Evolutionary conservation across 1,284 basidiomycete genomes (phyloP).

Genomic region (Marasmius fiardii): DNA sequence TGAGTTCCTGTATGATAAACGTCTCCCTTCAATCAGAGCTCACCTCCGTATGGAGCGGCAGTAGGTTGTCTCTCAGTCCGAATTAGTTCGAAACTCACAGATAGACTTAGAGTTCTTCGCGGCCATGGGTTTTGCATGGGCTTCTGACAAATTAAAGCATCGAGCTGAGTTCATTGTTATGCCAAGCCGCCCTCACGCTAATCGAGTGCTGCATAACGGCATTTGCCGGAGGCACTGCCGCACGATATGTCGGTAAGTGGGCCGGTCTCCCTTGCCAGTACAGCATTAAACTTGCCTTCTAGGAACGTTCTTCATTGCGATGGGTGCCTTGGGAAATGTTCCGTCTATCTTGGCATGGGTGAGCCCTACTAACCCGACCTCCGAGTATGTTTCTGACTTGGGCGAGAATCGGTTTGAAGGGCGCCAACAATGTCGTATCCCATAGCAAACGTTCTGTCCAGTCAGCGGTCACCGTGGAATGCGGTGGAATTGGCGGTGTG

Average conservation of each 20-base stretch:
- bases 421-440: constrained; percentile 37
- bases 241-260: too few species aligned
- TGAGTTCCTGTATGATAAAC: background rate
- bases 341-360: constrained; percentile 42
- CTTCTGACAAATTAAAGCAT: constrained; percentile 37
- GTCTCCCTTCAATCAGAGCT: background rate
- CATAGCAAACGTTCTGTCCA: constrained; percentile 31
- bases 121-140: constrained; percentile 35
- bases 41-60: background rate
- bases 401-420: constrained; percentile 20
- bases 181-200: constrained; percentile 31
- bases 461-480: constrained; percentile 35
- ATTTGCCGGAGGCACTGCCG: too few species aligned
- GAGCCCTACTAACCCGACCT: constrained; percentile 15
- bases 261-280: too few species aligned
- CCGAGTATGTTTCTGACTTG: background rate
- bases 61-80: constrained; percentile 2
- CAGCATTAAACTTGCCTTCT: constrained; percentile 34
- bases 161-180: constrained; percentile 36
- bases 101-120: constrained; percentile 22
- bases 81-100: constrained; percentile 12
- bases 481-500: constrained; percentile 37
- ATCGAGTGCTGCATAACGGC: constrained; percentile 34
- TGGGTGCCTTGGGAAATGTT: constrained; percentile 35
- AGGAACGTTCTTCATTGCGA: constrained; percentile 39